These are phyloP conservation scores for Ichthyophthirius multifiliis DNA, from an alignment of 169 alveolate genomes.

Conservation along the genomic window DNA sequence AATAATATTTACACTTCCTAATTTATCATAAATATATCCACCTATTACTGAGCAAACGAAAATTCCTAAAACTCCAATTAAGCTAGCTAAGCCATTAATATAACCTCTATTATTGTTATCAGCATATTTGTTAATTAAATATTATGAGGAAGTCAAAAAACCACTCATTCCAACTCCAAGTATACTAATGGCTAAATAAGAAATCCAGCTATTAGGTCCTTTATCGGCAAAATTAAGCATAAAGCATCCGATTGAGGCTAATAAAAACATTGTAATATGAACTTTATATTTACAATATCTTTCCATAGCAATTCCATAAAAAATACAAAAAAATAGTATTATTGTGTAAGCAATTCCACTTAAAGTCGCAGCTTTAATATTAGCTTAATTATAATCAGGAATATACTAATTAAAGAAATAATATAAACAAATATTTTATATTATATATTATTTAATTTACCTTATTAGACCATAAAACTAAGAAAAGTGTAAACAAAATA, in stretches of 20 bases:
- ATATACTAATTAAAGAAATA: background rate
- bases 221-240: constrained; percentile 27
- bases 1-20: background rate
- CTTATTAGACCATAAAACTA: constrained; percentile 23
- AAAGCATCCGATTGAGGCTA: constrained; percentile 23
- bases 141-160: constrained; percentile 28
- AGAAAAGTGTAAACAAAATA: constrained; percentile 28
- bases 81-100: constrained; percentile 39
- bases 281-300: constrained; percentile 13
- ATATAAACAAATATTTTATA: background rate
- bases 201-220: constrained; percentile 15
- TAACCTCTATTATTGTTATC: constrained; percentile 38
- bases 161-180: constrained; percentile 50
- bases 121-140: constrained; percentile 40
- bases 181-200: constrained; percentile 17
- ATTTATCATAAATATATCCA: background rate
- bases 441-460: background rate
- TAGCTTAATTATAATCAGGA: constrained; percentile 34
- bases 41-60: constrained; percentile 33
- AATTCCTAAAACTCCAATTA: constrained; percentile 37
- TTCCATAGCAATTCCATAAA: constrained; percentile 34
- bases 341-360: constrained; percentile 32
- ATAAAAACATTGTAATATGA: constrained; percentile 9
- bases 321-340: constrained; percentile 10
- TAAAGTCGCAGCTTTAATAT: constrained; percentile 31